Evolutionary conservation across 768 basidiomycete species (phyloP).

Genomic region (Lepiota brunneoincarnata): DNA sequence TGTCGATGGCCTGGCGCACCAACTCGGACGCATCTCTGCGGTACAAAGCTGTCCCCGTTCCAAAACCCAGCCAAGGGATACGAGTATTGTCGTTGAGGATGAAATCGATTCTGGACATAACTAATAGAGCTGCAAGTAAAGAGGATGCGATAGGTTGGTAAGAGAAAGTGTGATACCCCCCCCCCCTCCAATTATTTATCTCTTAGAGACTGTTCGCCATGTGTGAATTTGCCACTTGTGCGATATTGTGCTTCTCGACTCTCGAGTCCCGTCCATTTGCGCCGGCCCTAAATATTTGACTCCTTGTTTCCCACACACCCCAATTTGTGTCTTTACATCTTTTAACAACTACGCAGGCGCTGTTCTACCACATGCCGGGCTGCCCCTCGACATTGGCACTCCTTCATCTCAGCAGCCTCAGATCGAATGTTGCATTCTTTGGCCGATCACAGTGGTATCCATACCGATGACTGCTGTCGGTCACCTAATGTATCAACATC

Average conservation of each 20-base stretch:
- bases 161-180: not conserved
- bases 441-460: conserved; percentile 49
- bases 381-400: conserved; percentile 35
- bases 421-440: conserved; percentile 58
- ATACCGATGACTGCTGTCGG: conserved; percentile 43
- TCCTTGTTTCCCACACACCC: conserved; percentile 13
- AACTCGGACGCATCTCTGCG: conserved; percentile 38
- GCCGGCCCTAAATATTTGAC: conserved; percentile 45
- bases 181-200: no score
- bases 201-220: not conserved
- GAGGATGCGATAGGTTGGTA: not conserved
- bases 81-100: conserved; percentile 53
- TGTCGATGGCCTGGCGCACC: conserved; percentile 48
- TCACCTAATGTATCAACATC: conserved; percentile 63
- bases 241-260: no score
- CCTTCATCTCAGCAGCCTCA: conserved; percentile 58
- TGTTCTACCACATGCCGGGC: conserved; percentile 55
- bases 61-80: conserved; percentile 60
- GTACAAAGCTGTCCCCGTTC: conserved; percentile 57
- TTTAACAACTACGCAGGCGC: conserved; percentile 65
- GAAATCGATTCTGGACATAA: conserved; percentile 29
- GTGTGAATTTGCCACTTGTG: not conserved
- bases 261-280: no score
- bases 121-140: conserved; percentile 16
- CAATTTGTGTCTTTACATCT: conserved; percentile 38